Evolutionary conservation across 2,329 filamentous ascomycete species (phyloP), one percentile per base, ranked within the genome.

Genomic region (Colletotrichum gloeosporioides): DNA sequence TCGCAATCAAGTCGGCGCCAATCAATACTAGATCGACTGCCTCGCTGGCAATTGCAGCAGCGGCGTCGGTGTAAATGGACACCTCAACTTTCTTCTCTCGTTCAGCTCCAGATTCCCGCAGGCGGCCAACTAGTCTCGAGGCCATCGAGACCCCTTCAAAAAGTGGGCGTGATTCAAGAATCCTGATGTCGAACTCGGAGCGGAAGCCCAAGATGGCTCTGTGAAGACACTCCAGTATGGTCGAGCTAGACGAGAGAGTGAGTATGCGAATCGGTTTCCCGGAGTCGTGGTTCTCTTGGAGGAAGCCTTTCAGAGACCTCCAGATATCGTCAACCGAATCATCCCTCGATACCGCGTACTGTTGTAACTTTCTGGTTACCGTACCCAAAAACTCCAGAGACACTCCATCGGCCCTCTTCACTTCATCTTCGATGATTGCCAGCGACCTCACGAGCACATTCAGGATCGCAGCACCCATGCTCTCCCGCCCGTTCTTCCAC

Each of bases 161-260:
- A 1, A 92, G 86, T 0, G 93, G 93, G 1, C 93, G 87, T 4
- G 93, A 94, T 81, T 95, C 93, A 5, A 95, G 86, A 34, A 95
- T 85, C 6, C 88, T 89, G 22, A 95, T 82, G 66, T 92, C 88
- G 10, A 94, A 80, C 1, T 77, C 79, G 9, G 87, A 80, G 2
- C 79, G 81, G 4, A 85, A 80, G 2, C 79, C 78, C 1, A 80
- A 78, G 13, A 88, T 82, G 4, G 86, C 83, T 32, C 87, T 83
- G 3, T 87, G 78, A 13, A 94, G 85, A 66, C 86, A 87, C 18
- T 85, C 81, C 4, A 83, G 84, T 75, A 94, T 90, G 0, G 92
- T 93, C 4, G 91, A 93, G 76, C 92, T 94, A 9, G 89, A 89
- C 0, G 92, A 93, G 4, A 94, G 80, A 0, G 92, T 94, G 72